phyloP scores from a whole-genome alignment of 2,329 filamentous ascomycete species.

The Penicillium vulpinum region DNA sequence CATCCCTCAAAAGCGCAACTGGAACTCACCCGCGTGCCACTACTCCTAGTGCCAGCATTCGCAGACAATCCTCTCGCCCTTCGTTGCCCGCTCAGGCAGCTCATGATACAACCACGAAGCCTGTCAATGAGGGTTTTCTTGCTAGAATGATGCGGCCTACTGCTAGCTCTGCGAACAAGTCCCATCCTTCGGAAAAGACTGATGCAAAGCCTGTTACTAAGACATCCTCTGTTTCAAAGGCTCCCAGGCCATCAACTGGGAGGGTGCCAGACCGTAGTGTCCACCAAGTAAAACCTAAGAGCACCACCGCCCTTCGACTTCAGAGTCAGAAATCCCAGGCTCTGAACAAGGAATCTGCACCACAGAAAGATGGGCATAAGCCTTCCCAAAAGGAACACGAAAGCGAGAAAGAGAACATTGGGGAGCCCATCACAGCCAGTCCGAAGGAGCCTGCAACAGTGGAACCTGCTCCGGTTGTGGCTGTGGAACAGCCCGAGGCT shows the following conservation, averaged over 20 bases:
- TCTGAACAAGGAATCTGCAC: constrained; percentile 8
- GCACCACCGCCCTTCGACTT: constrained; percentile 15
- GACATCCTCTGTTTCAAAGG: constrained; percentile 20
- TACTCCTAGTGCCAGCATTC: constrained; percentile 27
- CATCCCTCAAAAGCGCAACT: constrained; percentile 32
- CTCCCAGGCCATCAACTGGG: constrained; percentile 26
- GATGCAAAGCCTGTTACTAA: constrained; percentile 44
- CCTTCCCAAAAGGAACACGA: constrained; percentile 9
- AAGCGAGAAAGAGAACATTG: constrained; percentile 23
- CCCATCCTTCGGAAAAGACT: constrained; percentile 49
- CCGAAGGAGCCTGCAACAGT: constrained; percentile 9
- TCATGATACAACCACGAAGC: constrained; percentile 35
- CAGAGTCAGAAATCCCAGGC: constrained; percentile 26
- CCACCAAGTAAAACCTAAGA: constrained; percentile 19
- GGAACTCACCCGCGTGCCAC: constrained; percentile 24
- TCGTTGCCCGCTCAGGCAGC: constrained; percentile 32
- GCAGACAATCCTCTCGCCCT: constrained; percentile 35
- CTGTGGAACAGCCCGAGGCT: constrained; percentile 9
- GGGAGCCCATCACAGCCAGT: constrained; percentile 7
- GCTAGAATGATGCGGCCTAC: constrained; percentile 55
- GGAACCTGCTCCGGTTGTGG: constrained; percentile 1
- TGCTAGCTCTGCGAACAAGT: constrained; percentile 51
- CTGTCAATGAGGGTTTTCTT: constrained; percentile 49
- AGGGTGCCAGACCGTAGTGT: constrained; percentile 24
- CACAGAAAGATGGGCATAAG: constrained; percentile 9